phyloP scores from a whole-genome alignment of 78 protist genomes.

The Cavenderia fasciculata region DNA sequence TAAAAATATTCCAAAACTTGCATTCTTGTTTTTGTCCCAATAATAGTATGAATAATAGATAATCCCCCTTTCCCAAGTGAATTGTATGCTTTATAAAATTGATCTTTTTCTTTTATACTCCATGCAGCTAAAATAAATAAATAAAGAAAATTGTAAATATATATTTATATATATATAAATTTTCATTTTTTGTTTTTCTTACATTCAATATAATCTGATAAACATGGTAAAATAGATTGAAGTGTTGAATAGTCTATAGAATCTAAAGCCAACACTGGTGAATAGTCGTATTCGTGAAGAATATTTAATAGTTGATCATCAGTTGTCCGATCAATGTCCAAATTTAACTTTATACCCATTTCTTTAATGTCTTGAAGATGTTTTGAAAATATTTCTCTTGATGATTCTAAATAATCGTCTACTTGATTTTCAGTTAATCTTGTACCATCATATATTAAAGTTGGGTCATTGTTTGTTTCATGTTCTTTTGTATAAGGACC shows the following conservation, averaged over 20 bases:
- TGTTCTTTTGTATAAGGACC: no score
- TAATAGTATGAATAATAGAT: not conserved
- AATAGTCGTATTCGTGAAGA: constrained; percentile 16
- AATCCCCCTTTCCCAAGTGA: not conserved
- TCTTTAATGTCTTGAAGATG: not conserved
- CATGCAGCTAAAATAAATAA: not conserved
- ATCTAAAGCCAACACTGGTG: not conserved
- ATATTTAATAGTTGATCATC: constrained; percentile 8
- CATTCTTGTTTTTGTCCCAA: not conserved
- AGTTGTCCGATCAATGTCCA: constrained; percentile 7
- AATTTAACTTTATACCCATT: not conserved
- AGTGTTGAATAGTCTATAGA: constrained; percentile 45
- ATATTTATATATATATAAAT: not conserved
- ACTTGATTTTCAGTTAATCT: no score
- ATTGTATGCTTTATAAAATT: not conserved
- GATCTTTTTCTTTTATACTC: not conserved
- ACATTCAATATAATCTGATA: constrained; percentile 2
- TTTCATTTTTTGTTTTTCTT: not conserved
- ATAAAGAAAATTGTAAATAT: not conserved
- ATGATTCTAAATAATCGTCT: no score
- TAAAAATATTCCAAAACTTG: constrained; percentile 24
- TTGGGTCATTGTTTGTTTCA: no score
- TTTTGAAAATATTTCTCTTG: not conserved
- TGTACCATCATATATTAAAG: no score
- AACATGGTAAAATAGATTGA: constrained; percentile 9